Base-by-base conservation (phyloP, 768 basidiomycete genomes). In the Pleurotus eryngii region DNA sequence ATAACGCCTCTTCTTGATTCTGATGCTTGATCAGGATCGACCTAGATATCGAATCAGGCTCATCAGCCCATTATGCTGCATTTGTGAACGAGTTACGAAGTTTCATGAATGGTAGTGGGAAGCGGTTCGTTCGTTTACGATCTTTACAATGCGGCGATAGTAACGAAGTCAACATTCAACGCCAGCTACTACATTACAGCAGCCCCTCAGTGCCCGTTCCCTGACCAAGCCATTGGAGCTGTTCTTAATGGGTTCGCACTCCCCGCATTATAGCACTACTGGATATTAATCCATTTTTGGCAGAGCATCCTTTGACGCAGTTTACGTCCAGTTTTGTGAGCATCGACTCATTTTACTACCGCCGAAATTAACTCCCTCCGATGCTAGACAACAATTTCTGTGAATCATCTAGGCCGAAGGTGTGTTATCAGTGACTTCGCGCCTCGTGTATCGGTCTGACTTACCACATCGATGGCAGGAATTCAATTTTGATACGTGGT, bases 311-410 rank as follows among this genome's bases (percentile, higher is more conserved):
- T 89, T 89, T 61, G 88, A 90, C 67, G 85, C 85, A 1, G 71
- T 90, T 57, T 88, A 85, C 64, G 86, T 89, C 37, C 88, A 88
- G 66, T 86, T 89, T 67, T 83, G 81, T 80, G 63, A 59, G 76
- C 64, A 2, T 37, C 24, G 8, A 45, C 48, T 59, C 35, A 57
- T 58, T 39, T 27, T 37, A 24, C 8, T 3, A 48, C 27, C 17
- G 20, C 45, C 49, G 22, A 54, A 54, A 54, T 54, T 17, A 54
- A 51, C 7, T 35, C 30, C 22, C 45, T 26, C 38, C 49, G 49
- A 43, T 49, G 26, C 35, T 43, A 76, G 75, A 79, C 57, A 86
- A 86, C 68, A 87, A 86, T 67, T 83, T 72, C 64, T 87, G 85
- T 61, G 79, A 72, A 64, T 68, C 68, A 6, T 75, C 74, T 8